Conservation (phyloP, 2,329 filamentous ascomycete genomes). For the Calycina marina region DNA sequence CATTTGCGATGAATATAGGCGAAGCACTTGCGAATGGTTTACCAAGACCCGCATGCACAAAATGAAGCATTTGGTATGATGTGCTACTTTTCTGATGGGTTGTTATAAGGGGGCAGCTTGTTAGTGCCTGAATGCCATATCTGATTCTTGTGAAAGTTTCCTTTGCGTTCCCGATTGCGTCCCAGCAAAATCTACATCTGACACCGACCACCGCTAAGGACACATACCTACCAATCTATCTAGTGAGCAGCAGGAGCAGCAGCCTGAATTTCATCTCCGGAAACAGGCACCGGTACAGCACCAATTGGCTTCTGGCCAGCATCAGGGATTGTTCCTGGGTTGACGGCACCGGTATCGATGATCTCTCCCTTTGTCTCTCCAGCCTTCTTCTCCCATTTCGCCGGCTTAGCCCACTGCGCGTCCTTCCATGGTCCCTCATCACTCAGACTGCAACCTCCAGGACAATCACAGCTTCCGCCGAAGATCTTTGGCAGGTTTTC, state of each 20-base stretch:
- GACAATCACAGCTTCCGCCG: constrained; percentile 71
- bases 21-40: no score
- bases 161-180: no score
- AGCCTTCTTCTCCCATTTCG: constrained; percentile 45
- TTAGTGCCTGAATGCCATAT: no score
- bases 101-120: no score
- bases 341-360: constrained; percentile 24
- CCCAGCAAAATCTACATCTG: no score
- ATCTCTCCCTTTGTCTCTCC: constrained; percentile 20
- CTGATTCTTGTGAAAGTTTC: no score
- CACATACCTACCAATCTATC: constrained; percentile 1
- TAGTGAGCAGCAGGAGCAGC: constrained; percentile 14
- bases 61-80: no score
- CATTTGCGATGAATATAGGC: no score
- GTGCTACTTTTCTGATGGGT: no score
- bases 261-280: constrained; percentile 13
- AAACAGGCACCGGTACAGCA: constrained; percentile 7
- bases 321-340: constrained; percentile 14
- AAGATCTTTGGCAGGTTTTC: constrained; percentile 84
- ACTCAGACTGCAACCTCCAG: constrained; percentile 70
- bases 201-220: no score
- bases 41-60: no score
- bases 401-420: constrained; percentile 46
- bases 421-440: constrained; percentile 87
- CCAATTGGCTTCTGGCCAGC: constrained; percentile 8